Conservation (phyloP, 2,329 filamentous ascomycete species). For the Fusarium coffeatum region DNA sequence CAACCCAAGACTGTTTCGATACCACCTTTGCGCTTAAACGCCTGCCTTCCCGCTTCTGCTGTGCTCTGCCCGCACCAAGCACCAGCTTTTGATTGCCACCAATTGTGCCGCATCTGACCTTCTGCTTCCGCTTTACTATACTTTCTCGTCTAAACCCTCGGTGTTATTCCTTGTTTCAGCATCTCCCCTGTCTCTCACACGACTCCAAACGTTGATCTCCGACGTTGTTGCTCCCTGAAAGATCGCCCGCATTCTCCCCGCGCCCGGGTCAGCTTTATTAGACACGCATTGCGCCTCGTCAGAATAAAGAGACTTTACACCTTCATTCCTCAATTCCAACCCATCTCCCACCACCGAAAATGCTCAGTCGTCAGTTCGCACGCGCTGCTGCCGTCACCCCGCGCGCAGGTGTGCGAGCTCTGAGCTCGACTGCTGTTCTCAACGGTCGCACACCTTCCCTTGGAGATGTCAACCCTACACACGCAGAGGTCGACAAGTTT, state of each 20-base stretch:
- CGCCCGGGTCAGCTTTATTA: conserved; percentile 34
- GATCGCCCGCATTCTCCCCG: conserved; percentile 24
- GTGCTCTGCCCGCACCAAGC: conserved; percentile 30
- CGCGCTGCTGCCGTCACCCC: conserved; percentile 57
- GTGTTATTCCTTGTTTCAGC: conserved; percentile 36
- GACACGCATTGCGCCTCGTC: conserved; percentile 32
- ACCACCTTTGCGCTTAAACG: conserved; percentile 33
- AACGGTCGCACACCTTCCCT: conserved; percentile 75
- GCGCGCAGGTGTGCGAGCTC: conserved; percentile 64
- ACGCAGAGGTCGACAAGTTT: conserved; percentile 79
- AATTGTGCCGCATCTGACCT: conserved; percentile 45
- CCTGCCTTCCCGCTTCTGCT: conserved; percentile 42
- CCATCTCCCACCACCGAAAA: conserved; percentile 48
- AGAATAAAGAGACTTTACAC: conserved; percentile 22
- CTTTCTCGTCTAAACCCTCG: conserved; percentile 29
- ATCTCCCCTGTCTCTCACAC: conserved; percentile 30
- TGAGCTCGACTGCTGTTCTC: conserved; percentile 65
- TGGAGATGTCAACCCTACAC: conserved; percentile 78
- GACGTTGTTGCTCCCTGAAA: conserved; percentile 34
- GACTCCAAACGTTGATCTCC: conserved; percentile 36
- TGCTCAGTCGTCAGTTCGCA: conserved; percentile 65
- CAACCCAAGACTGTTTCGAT: conserved; percentile 32
- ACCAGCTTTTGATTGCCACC: conserved; percentile 36
- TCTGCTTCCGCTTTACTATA: conserved; percentile 36
- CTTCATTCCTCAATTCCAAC: conserved; percentile 14